Conservation (phyloP, 2,329 filamentous ascomycete species). For the Xylaria multiplex region DNA sequence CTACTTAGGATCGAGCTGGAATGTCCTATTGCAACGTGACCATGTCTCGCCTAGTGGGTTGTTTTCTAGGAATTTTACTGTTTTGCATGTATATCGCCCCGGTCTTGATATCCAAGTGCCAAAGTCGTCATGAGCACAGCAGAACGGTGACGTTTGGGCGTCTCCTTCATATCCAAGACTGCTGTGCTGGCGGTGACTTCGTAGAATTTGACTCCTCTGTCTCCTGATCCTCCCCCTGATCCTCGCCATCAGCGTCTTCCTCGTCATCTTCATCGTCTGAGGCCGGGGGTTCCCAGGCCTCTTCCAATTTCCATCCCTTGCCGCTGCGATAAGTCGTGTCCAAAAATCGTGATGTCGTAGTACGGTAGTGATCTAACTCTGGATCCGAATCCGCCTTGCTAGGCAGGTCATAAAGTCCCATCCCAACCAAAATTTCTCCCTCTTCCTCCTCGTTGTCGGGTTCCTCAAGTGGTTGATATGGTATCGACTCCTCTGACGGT, state of each 20-base stretch:
- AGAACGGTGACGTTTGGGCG: conserved; percentile 15
- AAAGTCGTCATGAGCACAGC: conserved; percentile 37
- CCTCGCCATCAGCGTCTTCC: conserved; percentile 55
- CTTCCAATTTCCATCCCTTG: conserved; percentile 82
- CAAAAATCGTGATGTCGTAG: conserved; percentile 64
- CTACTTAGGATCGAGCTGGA: conserved; percentile 6
- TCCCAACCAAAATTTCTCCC: conserved; percentile 80
- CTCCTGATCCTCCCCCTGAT: conserved; percentile 51
- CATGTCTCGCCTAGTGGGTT: conserved; percentile 12
- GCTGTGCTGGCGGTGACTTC: conserved; percentile 46
- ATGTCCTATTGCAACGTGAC: conserved; percentile 7
- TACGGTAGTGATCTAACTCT: conserved; percentile 64
- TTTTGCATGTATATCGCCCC: conserved; percentile 25
- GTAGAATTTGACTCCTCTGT: conserved; percentile 47
- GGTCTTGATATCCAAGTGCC: conserved; percentile 11
- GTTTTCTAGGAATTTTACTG: conserved; percentile 30
- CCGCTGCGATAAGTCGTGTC: conserved; percentile 65
- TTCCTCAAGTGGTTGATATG: conserved; percentile 62
- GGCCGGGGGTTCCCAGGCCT: conserved; percentile 77
- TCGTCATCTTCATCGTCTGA: conserved; percentile 68
- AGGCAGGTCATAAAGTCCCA: conserved; percentile 82
- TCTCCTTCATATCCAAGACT: conserved; percentile 42
- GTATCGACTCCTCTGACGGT: conserved; percentile 60
- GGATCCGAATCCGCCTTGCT: conserved; percentile 64
- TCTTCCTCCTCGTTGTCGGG: conserved; percentile 64